Conservation (phyloP, 148 eudicot species). For the Camellia sinensis region DNA sequence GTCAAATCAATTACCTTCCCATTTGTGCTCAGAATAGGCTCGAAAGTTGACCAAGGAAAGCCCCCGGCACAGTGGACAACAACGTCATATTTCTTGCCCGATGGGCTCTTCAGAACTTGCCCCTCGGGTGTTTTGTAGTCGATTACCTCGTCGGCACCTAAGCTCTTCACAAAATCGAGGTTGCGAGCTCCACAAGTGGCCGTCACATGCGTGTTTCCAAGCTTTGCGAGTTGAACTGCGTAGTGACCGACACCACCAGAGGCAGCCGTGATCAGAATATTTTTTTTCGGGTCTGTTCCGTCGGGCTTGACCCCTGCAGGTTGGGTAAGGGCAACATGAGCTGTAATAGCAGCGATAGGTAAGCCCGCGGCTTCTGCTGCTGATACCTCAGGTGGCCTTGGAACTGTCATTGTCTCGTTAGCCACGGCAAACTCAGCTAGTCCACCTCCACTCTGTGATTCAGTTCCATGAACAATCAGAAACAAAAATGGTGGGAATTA, state of each 20-base stretch:
- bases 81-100: conserved; percentile 64
- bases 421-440: conserved; percentile 68
- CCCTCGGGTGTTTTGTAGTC: conserved; percentile 84
- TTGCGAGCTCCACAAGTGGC: conserved; percentile 82
- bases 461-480: background rate
- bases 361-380: conserved; percentile 62
- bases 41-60: conserved; percentile 62
- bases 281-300: conserved; percentile 45
- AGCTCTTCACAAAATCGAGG: conserved; percentile 54
- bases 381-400: conserved; percentile 67
- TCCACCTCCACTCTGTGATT: conserved; percentile 61
- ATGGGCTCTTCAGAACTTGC: conserved; percentile 61
- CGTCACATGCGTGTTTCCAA: conserved; percentile 72
- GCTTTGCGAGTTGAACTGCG: conserved; percentile 79
- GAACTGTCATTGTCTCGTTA: conserved; percentile 44
- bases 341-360: conserved; percentile 64
- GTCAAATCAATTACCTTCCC: conserved; percentile 69
- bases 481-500: background rate
- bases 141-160: conserved; percentile 78
- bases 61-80: conserved; percentile 60
- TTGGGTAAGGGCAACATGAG: conserved; percentile 58
- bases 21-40: conserved; percentile 43
- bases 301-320: conserved; percentile 53
- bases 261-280: conserved; percentile 61
- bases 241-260: conserved; percentile 86